Evolutionary conservation across 371 early-diverging fungal genomes (phyloP), one percentile per base, ranked within the genome.

Genomic region (Dinochytrium kinnereticum): DNA sequence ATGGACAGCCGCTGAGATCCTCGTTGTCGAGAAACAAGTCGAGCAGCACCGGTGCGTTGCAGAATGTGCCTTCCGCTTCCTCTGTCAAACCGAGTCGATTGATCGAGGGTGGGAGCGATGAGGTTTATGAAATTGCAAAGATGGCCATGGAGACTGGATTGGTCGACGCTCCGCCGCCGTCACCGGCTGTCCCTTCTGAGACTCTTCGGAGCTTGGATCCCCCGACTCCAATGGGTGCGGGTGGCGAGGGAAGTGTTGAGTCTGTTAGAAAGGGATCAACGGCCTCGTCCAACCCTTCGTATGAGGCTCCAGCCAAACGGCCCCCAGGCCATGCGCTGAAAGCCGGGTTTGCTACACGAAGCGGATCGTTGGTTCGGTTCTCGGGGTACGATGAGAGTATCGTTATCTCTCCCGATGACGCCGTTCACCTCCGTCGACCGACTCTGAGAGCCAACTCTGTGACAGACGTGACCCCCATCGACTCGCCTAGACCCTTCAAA

Each of bases 1-100:
- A 64, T 24, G 64, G 64, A 64, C 64, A 64, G 34, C 64, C 64
- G 5, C 17, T 64, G 34, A 3, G 64, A 13, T 64, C 64, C 3
- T 64, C 64, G 26, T 26, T 55, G 5, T 55, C 57, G 10, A 19
- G 57, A 10, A 7, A 7, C 7, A 19, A 30, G 10, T 26, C 26
- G 26, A 55, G 24, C 10, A 19, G 26, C 57, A 55, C 21, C 24
- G 57, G 30, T 17, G 24, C 10, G 7, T 30, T 30, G 26, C 5
- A 19, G 15, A 26, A 10, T 5, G 10, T 30, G 5, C 26, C 57
- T 7, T 26, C 7, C 24, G 21, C 15, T 5, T 26, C 57, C 5
- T n/a, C n/a, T n/a, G n/a, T 49, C n/a, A 13, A 13, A n/a, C 49
- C 49, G 49, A 13, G 15, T 49, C 49, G 49, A 13, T 13, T 13